These are phyloP conservation scores for Chrysochromulina tobinii DNA, from an alignment of 78 protist genomes.

Conservation along the genomic window DNA sequence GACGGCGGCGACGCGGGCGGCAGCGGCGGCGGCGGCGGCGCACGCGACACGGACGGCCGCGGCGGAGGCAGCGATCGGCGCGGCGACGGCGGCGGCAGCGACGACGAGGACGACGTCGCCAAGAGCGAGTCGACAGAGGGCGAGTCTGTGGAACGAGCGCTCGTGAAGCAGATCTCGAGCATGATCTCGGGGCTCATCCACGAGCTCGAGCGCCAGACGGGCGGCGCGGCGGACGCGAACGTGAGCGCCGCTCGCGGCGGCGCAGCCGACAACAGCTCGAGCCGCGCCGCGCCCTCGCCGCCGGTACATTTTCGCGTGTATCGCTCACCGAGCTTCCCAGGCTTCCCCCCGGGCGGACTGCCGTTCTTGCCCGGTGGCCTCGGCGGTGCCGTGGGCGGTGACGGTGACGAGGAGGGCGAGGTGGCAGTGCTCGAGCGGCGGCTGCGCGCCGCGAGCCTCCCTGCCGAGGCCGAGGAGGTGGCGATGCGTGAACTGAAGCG, in stretches of 20 bases:
- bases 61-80: neutral
- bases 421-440: constrained; percentile 4
- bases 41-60: neutral
- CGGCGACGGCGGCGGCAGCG: neutral
- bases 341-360: neutral
- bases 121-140: neutral
- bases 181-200: neutral
- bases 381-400: neutral
- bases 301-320: constrained; percentile 3
- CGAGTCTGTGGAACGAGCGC: neutral
- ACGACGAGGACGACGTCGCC: neutral
- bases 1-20: neutral
- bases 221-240: neutral
- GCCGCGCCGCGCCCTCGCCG: neutral
- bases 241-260: neutral
- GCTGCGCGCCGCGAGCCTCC: neutral
- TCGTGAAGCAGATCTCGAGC: neutral
- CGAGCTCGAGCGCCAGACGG: neutral
- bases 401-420: constrained; percentile 28
- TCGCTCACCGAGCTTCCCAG: neutral
- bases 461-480: constrained; percentile 4
- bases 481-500: neutral
- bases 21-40: neutral
- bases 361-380: neutral
- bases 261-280: neutral